phyloP scores from a whole-genome alignment of 179 eudicot species.

The Spergularia azorica region DNA sequence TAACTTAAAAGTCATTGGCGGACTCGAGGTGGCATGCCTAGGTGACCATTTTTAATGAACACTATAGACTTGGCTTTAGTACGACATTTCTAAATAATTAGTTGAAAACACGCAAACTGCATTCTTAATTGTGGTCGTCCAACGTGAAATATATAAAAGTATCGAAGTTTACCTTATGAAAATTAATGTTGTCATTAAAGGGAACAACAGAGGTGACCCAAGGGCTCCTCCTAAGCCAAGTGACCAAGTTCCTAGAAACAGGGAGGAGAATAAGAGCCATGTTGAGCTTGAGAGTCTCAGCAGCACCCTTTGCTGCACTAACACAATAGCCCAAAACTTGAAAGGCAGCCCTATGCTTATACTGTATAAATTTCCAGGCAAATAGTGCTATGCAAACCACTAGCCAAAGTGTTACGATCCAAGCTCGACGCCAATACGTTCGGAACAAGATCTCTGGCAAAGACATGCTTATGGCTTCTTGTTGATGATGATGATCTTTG shows the following conservation, averaged over 20 bases:
- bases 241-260: conserved; percentile 45
- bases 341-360: conserved; percentile 42
- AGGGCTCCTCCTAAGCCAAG: conserved; percentile 42
- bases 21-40: no score
- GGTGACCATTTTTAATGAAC: no score
- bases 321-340: conserved; percentile 55
- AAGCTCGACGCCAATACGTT: conserved; percentile 41
- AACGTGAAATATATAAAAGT: neutral
- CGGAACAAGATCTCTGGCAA: conserved; percentile 35
- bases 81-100: no score
- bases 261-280: conserved; percentile 57
- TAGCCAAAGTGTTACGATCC: conserved; percentile 44
- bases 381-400: conserved; percentile 32
- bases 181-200: conserved; percentile 48
- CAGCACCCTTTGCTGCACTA: conserved; percentile 55
- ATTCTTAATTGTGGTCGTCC: no score
- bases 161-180: conserved; percentile 40
- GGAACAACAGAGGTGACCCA: conserved; percentile 34
- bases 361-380: conserved; percentile 46
- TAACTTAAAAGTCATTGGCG: no score
- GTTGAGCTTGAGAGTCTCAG: conserved; percentile 57
- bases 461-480: conserved; percentile 3
- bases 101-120: no score
- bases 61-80: no score
- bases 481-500: neutral